Percentiles rank a stretch among this genome's conserved stretches.
phyloP scores from a whole-genome alignment of 768 basidiomycete species.

The Candolleomyces eurysporus region DNA sequence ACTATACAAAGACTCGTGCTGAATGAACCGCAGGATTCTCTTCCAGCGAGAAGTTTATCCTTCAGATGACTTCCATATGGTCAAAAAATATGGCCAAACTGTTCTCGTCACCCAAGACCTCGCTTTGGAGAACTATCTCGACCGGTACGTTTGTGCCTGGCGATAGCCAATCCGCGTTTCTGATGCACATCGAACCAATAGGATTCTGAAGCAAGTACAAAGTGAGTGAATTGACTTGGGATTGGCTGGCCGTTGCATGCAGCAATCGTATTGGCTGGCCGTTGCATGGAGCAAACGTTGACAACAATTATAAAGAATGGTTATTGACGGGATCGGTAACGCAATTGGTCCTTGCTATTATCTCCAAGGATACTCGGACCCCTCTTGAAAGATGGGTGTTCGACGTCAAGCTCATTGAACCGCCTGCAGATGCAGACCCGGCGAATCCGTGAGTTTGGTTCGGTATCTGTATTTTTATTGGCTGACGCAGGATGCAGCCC shows the following conservation, averaged over 20 bases:
- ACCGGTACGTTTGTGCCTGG: constrained; percentile 45
- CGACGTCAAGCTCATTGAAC: constrained; percentile 83
- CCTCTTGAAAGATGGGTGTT: constrained; percentile 98
- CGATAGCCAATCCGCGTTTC: neutral
- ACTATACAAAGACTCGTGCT: constrained; percentile 7
- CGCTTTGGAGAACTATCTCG: constrained; percentile 90
- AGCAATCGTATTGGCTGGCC: neutral
- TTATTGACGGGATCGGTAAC: constrained; percentile 89
- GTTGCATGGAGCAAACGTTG: neutral
- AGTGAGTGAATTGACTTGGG: constrained; percentile 48
- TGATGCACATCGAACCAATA: constrained; percentile 25
- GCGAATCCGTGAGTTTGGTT: constrained; percentile 45
- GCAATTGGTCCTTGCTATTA: constrained; percentile 92
- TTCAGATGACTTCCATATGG: constrained; percentile 98
- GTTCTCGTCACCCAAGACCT: constrained; percentile 94
- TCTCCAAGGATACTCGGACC: constrained; percentile 88
- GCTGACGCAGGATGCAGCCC: constrained; percentile 30
- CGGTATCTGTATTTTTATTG: constrained; percentile 7
- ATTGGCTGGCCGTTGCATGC: neutral
- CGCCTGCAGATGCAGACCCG: constrained; percentile 47
- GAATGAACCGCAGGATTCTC: constrained; percentile 60
- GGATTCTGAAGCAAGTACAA: constrained; percentile 89
- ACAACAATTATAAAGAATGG: constrained; percentile 64
- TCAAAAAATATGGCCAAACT: constrained; percentile 97
- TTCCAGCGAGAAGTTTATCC: constrained; percentile 98